phyloP scores from a whole-genome alignment of 805 yeast species.

The Spathaspora hagerdaliae region DNA sequence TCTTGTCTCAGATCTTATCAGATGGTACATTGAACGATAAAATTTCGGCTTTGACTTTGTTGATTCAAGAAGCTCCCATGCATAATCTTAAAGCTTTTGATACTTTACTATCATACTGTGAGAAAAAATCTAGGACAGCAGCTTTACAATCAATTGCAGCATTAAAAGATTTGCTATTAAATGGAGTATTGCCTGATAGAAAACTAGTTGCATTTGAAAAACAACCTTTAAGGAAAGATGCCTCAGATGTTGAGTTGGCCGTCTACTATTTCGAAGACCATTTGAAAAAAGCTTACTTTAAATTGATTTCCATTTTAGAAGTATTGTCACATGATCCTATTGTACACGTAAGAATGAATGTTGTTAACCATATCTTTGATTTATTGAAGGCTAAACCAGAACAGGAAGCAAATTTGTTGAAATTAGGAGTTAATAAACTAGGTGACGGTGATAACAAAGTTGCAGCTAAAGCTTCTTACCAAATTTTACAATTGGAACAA shows the following conservation, averaged over 20 bases:
- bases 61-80: constrained; percentile 92
- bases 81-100: constrained; percentile 85
- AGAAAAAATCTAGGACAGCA: constrained; percentile 89
- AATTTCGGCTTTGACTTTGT: constrained; percentile 86
- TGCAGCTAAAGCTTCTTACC: constrained; percentile 81
- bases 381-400: constrained; percentile 85
- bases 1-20: constrained; percentile 80
- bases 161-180: constrained; percentile 78
- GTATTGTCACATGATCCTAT: constrained; percentile 86
- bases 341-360: constrained; percentile 76
- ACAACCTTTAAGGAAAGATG: constrained; percentile 49
- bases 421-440: constrained; percentile 86
- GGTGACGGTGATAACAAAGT: constrained; percentile 93
- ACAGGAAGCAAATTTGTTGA: constrained; percentile 87
- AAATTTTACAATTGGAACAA: constrained; percentile 74
- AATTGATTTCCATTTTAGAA: constrained; percentile 74
- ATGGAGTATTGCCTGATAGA: constrained; percentile 83
- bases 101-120: constrained; percentile 71
- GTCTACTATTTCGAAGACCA: constrained; percentile 86
- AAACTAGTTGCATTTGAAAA: constrained; percentile 77
- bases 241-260: constrained; percentile 51
- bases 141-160: constrained; percentile 89
- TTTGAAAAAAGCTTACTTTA: constrained; percentile 71
- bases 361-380: constrained; percentile 73
- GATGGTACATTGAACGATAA: constrained; percentile 95